These are phyloP conservation scores for Epichloe elymi DNA, from an alignment of 2,329 filamentous ascomycete species.

Conservation along the genomic window DNA sequence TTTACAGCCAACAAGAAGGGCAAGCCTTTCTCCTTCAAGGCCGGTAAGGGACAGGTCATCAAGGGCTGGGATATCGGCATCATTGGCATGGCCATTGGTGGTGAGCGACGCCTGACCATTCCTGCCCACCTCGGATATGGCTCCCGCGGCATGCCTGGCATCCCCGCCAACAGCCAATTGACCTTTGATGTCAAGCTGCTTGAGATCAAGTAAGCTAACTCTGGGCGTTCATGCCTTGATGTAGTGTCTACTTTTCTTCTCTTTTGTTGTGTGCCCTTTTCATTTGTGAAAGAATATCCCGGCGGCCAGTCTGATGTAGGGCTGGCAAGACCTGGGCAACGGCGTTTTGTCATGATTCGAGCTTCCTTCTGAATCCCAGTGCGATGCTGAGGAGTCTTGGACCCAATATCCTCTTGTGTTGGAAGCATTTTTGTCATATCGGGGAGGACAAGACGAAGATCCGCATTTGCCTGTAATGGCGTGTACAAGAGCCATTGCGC, in stretches of 20 bases:
- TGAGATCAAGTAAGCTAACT: slow-evolving; percentile 57
- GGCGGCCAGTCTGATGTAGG: not conserved
- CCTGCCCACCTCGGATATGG: slow-evolving; percentile 83
- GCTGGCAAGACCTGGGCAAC: slow-evolving; percentile 4
- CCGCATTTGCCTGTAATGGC: not conserved
- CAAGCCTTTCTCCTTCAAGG: slow-evolving; percentile 92
- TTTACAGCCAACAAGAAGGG: slow-evolving; percentile 88
- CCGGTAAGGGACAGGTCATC: slow-evolving; percentile 90
- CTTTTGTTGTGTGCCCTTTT: not conserved
- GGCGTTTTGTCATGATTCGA: slow-evolving; percentile 7
- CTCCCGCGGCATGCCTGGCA: slow-evolving; percentile 67
- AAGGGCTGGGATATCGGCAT: slow-evolving; percentile 98
- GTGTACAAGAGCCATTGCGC: slow-evolving; percentile 2
- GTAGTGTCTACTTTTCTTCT: not conserved
- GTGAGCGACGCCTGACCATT: slow-evolving; percentile 85
- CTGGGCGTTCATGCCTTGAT: not conserved
- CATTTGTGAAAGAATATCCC: slow-evolving; percentile 4
- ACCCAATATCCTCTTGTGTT: slow-evolving; percentile 22
- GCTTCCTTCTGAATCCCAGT: slow-evolving; percentile 6
- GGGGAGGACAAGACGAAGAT: slow-evolving; percentile 4
- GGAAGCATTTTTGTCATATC: not conserved
- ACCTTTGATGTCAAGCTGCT: slow-evolving; percentile 85
- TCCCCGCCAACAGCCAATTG: slow-evolving; percentile 82
- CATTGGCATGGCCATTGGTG: slow-evolving; percentile 81
- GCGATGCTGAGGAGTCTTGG: slow-evolving; percentile 31